Percentiles rank a stretch among this genome's conserved stretches.
Evolutionary conservation across 208 protist species (phyloP).

Genomic region (Acanthamoeba healyi): DNA sequence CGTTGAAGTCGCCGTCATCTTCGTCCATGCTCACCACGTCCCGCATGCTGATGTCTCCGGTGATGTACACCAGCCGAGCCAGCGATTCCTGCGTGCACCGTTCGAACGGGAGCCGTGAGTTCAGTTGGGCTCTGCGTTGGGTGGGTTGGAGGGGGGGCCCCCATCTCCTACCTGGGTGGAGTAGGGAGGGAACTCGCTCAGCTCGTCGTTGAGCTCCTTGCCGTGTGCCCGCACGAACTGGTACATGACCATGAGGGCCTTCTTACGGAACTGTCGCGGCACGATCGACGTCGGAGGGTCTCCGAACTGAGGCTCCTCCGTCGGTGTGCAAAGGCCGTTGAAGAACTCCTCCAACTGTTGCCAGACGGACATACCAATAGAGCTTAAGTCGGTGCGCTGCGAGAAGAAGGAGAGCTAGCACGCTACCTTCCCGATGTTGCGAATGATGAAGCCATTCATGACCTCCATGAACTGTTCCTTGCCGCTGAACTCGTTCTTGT

Average conservation of each 20-base stretch:
- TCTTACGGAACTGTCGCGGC: slow-evolving; percentile 7
- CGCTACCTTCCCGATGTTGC: slow-evolving; percentile 68
- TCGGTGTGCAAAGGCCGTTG: neutral
- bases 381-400: neutral
- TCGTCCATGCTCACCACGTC: too few relatives aligned
- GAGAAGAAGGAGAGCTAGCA: too few relatives aligned
- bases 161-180: slow-evolving; percentile 7
- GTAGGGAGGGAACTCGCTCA: neutral
- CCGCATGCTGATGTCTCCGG: too few relatives aligned
- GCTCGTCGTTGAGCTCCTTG: neutral
- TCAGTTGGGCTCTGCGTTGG: too few relatives aligned
- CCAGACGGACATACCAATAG: neutral
- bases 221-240: neutral
- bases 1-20: too few relatives aligned
- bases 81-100: too few relatives aligned
- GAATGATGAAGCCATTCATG: slow-evolving; percentile 82
- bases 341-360: slow-evolving; percentile 20
- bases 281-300: slow-evolving; percentile 56
- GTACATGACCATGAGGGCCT: slow-evolving; percentile 3
- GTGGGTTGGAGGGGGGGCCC: too few relatives aligned
- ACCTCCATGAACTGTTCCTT: slow-evolving; percentile 84
- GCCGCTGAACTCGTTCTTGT: slow-evolving; percentile 78
- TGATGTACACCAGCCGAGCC: too few relatives aligned
- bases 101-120: too few relatives aligned
- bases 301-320: neutral